Evolutionary conservation across 1,284 basidiomycete species (phyloP).

Genomic region (Cerioporus squamosus): DNA sequence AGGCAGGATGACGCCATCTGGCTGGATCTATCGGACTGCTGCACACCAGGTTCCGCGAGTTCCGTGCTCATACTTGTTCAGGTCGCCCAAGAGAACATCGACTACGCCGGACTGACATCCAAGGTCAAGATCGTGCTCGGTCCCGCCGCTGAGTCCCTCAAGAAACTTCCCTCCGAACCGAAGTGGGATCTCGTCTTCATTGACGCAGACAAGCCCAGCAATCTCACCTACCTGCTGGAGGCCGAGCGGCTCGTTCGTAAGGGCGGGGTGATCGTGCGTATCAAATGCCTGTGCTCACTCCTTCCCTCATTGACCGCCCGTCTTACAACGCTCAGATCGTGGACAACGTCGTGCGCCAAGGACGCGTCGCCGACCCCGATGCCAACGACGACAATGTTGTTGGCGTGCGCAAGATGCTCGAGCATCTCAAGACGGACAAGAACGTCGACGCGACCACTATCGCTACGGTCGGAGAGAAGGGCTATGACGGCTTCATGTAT

Average conservation of each 20-base stretch:
- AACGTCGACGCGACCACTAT: slow-evolving; percentile 66
- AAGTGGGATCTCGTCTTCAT: slow-evolving; percentile 66
- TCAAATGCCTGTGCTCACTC: not conserved
- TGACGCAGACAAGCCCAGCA: slow-evolving; percentile 62
- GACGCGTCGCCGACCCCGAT: slow-evolving; percentile 48
- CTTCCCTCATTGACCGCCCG: not conserved
- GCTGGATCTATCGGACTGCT: no score
- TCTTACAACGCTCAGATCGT: slow-evolving; percentile 45
- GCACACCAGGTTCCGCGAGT: not conserved
- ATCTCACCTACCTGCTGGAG: slow-evolving; percentile 54
- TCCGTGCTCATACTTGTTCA: slow-evolving; percentile 23
- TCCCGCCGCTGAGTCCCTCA: slow-evolving; percentile 51
- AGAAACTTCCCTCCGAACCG: slow-evolving; percentile 42
- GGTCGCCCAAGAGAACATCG: slow-evolving; percentile 59
- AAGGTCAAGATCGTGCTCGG: slow-evolving; percentile 56
- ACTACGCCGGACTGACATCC: slow-evolving; percentile 47
- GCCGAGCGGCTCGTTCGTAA: slow-evolving; percentile 58
- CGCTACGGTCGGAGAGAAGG: slow-evolving; percentile 63
- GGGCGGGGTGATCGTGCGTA: slow-evolving; percentile 58
- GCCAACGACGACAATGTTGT: slow-evolving; percentile 42
- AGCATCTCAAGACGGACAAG: slow-evolving; percentile 51
- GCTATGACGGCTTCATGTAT: slow-evolving; percentile 66
- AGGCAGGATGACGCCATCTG: no score
- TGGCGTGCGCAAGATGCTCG: slow-evolving; percentile 54
- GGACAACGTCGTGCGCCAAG: slow-evolving; percentile 64